A percentile compares a stretch with the other conserved stretches of the same genome.
phyloP scores from a whole-genome alignment of 768 basidiomycete genomes.

The Gloeopeniophorella convolvens region DNA sequence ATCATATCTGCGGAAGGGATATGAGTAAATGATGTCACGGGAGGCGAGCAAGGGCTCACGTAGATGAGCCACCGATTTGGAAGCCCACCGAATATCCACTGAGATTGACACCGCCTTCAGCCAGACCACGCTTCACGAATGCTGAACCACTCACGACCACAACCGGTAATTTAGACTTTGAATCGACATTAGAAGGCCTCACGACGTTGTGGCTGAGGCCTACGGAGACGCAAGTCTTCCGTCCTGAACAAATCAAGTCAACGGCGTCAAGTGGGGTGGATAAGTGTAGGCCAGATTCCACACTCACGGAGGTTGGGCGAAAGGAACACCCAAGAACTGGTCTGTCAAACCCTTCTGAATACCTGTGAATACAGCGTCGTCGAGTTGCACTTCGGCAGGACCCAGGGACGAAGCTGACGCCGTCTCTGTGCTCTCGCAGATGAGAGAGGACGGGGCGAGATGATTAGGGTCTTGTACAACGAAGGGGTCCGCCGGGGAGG shows the following conservation, averaged over 20 bases:
- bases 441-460: not conserved
- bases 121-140: too few species aligned
- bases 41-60: not conserved
- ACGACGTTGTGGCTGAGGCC: slow-evolving; percentile 26
- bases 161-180: slow-evolving; percentile 20
- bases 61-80: slow-evolving; percentile 8
- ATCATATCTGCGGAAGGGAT: slow-evolving; percentile 16
- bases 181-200: slow-evolving; percentile 10
- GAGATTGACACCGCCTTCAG: not conserved
- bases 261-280: too few species aligned
- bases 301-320: slow-evolving; percentile 34
- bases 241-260: slow-evolving; percentile 27
- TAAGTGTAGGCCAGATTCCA: not conserved
- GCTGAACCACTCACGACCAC: slow-evolving; percentile 21
- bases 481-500: not conserved
- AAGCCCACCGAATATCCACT: slow-evolving; percentile 26
- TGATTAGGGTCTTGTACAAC: not conserved
- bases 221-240: slow-evolving; percentile 32
- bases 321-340: slow-evolving; percentile 37
- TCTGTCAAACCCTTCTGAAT: slow-evolving; percentile 22
- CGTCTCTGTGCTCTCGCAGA: not conserved
- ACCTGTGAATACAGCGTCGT: slow-evolving; percentile 28
- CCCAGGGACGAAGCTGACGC: too few species aligned
- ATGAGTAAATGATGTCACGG: not conserved
- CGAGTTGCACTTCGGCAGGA: slow-evolving; percentile 24